Base-by-base conservation (phyloP, 345 rosid species). In the Corymbia maculata region DNA sequence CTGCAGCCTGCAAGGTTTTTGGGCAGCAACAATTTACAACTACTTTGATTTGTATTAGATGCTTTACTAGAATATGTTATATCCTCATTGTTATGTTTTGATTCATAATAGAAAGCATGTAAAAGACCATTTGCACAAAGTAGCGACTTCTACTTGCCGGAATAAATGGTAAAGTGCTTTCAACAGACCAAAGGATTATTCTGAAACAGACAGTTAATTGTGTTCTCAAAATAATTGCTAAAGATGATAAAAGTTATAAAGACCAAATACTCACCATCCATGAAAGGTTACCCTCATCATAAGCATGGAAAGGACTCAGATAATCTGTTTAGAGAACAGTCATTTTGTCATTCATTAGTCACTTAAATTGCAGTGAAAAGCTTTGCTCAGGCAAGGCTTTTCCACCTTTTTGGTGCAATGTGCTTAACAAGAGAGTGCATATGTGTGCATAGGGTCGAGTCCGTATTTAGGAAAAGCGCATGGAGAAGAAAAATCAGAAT, bases 231-330 rank as follows among this genome's bases (percentile, higher is more conserved):
- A 64, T n/a, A 42, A 75, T 42, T 75, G 82, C 82, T 75, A 75
- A 75, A 75, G 82, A 51, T 52, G 64, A 85, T 10, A 32, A 52
- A 85, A 52, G 64, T 52, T 85, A 17, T 52, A 24, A 30, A 85
- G 61, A n/a, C 61, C 49, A 52, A 52, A 45, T 11, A 85, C 95
- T 95, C 86, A 94, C 97, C 91, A 92, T 85, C 96, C 96, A 94
- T 17, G 96, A 95, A 75, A 95, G 95, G 88, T 95, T 95, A 45
- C 97, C 97, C 80, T 94, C 97, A 19, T 94, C 97, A 80, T 95
- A 95, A 50, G 95, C 97, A 90, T 95, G 97, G 92, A 95, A 95
- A 88, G 97, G 95, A 90, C 89, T 94, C 75, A 93, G 89, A 90
- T 94, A 94, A 90, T 94, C 96, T 94, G 93, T 88, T 86, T 36